A percentile compares a stretch with the other conserved stretches of the same genome.
Conservation (phyloP, 805 yeast genomes). For the Wickerhamiella bombiphila region DNA sequence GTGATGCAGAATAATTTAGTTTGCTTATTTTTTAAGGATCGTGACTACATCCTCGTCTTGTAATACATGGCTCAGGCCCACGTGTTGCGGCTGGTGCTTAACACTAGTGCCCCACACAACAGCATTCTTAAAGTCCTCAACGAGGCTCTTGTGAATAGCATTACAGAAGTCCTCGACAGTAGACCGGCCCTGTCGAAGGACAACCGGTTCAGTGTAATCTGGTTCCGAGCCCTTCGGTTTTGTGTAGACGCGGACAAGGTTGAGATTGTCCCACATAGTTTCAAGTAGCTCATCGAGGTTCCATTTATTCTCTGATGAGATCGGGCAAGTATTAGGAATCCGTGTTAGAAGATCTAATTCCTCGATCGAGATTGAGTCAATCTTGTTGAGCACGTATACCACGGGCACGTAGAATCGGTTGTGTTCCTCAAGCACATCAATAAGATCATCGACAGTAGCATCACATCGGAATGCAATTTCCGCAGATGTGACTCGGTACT, state of each 20-base stretch:
- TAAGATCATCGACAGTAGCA: conserved; percentile 92
- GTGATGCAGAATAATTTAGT: too few relatives aligned
- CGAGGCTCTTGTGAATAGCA: conserved; percentile 85
- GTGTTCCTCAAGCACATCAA: conserved; percentile 82
- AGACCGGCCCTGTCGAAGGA: conserved; percentile 64
- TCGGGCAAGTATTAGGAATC: conserved; percentile 95
- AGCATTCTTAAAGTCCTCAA: conserved; percentile 86
- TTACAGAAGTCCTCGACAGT: conserved; percentile 93
- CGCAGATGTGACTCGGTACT: conserved; percentile 88
- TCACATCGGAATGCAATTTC: conserved; percentile 95
- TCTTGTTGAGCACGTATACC: conserved; percentile 83
- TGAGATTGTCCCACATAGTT: conserved; percentile 86
- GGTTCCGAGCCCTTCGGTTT: conserved; percentile 93
- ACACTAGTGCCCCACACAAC: conserved; percentile 84
- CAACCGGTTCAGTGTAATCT: conserved; percentile 91
- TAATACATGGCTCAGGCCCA: conserved; percentile 69
- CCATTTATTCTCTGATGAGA: conserved; percentile 93
- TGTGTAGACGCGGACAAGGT: conserved; percentile 88
- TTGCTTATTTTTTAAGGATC: conserved; percentile 50
- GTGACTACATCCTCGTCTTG: conserved; percentile 98
- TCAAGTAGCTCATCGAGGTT: conserved; percentile 88
- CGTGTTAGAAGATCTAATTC: conserved; percentile 81
- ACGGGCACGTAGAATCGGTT: conserved; percentile 93
- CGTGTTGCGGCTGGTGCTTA: conserved; percentile 95
- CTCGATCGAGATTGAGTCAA: conserved; percentile 86